Evolutionary conservation across 2,329 filamentous ascomycete genomes (phyloP), one percentile per base, ranked within the genome.

Genomic region (Claviceps sp.): DNA sequence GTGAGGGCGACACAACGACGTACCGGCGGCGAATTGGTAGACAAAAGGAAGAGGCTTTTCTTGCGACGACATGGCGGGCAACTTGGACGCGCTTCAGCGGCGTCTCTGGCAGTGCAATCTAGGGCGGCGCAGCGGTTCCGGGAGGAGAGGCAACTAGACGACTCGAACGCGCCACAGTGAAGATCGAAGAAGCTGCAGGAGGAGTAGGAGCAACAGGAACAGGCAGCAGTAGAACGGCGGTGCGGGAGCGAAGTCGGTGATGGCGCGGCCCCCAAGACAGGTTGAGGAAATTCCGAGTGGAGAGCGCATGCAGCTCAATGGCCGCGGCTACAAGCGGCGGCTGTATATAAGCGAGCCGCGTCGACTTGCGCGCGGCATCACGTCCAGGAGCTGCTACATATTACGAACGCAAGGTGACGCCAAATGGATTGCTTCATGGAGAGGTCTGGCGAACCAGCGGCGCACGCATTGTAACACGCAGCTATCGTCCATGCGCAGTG

Each of bases 1-100:
- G 45, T 50, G 56, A 60, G 30, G 30, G 30, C 9, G 9, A 34
- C 52, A 55, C 54, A 60, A 60, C 57, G 58, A 74, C 80, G 65
- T 66, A 83, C 90, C 90, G 65, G 91, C 90, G 68, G 84, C 86
- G 76, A 97, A 95, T 75, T 95, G 90, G 82, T 96, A 96, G 61
- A 82, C 70, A 72, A 96, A 96, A 54, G 88, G 88, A 61, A 96
- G 81, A 54, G 90, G 88, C 73, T 88, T 85, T 50, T 79, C 71
- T 58, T 74, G 65, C 58, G 81, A 75, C 82, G 85, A 75, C 82
- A 85, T 86, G 62, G 63, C 75, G 72, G 65, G 62, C 59, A 56
- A 53, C 44, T 48, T 14, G 43, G 47, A 47, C 42, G 42, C 30
- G 40, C 56, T 49, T 22, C 40, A n/a, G 34, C 43, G 18, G 37